Evolutionary conservation across 2,329 filamentous ascomycete species (phyloP), one percentile per base, ranked within the genome.

Genomic region (Aplosporella prunicola): DNA sequence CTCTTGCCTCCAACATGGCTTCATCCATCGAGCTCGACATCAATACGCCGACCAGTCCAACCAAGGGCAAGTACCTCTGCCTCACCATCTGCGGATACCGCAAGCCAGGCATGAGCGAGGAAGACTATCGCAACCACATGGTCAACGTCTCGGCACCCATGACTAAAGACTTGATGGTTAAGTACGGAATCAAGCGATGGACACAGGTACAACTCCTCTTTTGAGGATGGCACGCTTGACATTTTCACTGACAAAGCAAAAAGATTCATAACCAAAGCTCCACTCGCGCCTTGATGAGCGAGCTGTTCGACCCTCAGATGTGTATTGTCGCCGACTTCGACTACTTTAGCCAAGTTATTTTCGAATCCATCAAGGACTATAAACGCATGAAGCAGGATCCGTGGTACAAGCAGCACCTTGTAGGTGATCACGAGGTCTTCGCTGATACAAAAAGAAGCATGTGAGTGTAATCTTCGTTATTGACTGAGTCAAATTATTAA

Each of bases 81-180:
- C 56, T 71, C 4, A 71, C 66, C 2, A 69, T 71, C 32, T 60
- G 53, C 24, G 68, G 66, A 11, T 72, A 71, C 45, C 57, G 60
- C 2, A 63, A 62, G 40, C 52, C 58, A 0, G 67, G 66, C 1
- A 66, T 72, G 61, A 67, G 55, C 44, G 64, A 69, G 39, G 63
- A 66, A 26, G 67, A 55, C 11, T 71, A 71, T 42, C 48, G 58
- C 3, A 37, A 63, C 39, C 60, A 72, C 44, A 71, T 72, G 68
- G 51, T 48, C 1, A 54, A 70, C 3, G 49, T 68, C 2, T 64
- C 60, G 0, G 68, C 64, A 0, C 66, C 67, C 0, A 51, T 71
- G 53, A 64, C 62, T 3, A 62, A 65, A 35, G 62, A 56, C 10
- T 52, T 71, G 2, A 68, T 71, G 66, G 63, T 60, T 1, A 67